Evolutionary conservation across 192 early-diverging fungal genomes (phyloP).

Genomic region (Coemansia sp.): DNA sequence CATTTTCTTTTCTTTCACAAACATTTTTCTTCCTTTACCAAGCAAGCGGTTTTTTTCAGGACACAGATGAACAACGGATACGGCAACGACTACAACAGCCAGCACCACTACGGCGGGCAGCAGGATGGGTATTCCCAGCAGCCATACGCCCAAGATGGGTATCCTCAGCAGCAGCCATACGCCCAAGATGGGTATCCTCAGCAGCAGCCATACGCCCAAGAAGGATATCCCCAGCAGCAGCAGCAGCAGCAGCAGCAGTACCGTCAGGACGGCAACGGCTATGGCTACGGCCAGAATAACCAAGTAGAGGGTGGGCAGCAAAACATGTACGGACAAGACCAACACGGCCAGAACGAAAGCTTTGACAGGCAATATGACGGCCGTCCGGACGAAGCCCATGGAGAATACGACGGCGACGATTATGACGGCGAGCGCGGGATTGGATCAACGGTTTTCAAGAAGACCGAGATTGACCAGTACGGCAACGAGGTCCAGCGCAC

Average conservation of each 20-base stretch:
- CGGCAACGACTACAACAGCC: slow-evolving; percentile 6
- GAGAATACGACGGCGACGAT: slow-evolving; percentile 5
- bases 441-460: slow-evolving; percentile 29
- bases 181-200: slow-evolving; percentile 5
- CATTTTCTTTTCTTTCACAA: background rate
- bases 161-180: slow-evolving; percentile 4
- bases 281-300: slow-evolving; percentile 14
- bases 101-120: slow-evolving; percentile 1
- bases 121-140: background rate
- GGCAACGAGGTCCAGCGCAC: slow-evolving; percentile 12
- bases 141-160: background rate
- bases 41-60: too few species aligned
- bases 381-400: background rate
- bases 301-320: too few species aligned
- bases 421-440: slow-evolving; percentile 40
- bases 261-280: slow-evolving; percentile 7
- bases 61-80: too few species aligned
- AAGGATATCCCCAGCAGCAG: slow-evolving; percentile 8
- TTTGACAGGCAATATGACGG: background rate
- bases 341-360: background rate
- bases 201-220: background rate
- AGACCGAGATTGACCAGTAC: slow-evolving; percentile 24
- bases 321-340: slow-evolving; percentile 1
- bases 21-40: slow-evolving; percentile 2
- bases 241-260: slow-evolving; percentile 3